Conservation (phyloP, 305 asterid species). For the Stenogyne calaminthoides region DNA sequence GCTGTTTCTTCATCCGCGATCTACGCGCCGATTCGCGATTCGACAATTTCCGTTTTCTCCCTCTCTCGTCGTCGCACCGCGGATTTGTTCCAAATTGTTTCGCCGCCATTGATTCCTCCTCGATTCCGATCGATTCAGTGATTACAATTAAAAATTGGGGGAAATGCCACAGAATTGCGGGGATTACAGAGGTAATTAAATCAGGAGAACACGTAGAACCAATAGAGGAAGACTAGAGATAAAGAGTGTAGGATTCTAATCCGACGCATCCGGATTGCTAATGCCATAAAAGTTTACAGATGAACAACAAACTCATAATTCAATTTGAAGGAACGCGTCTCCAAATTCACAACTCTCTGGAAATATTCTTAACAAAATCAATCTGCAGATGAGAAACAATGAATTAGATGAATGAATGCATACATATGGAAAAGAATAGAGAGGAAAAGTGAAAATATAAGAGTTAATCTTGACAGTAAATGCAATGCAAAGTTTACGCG, state of each 20-base stretch:
- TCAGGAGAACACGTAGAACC: constrained; percentile 61
- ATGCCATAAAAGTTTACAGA: constrained; percentile 27
- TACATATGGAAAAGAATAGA: too few species aligned
- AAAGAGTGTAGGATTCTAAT: constrained; percentile 64
- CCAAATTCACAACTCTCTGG: background rate
- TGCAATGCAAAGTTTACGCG: too few species aligned
- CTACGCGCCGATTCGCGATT: constrained; percentile 79
- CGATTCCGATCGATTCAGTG: background rate
- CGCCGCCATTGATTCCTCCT: constrained; percentile 38
- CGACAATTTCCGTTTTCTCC: constrained; percentile 74
- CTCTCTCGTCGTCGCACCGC: constrained; percentile 48
- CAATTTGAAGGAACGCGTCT: background rate
- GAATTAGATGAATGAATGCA: too few species aligned
- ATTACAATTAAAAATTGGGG: background rate
- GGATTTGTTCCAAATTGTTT: constrained; percentile 24
- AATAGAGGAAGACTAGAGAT: constrained; percentile 81
- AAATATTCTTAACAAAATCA: background rate
- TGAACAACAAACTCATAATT: constrained; percentile 17
- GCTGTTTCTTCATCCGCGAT: constrained; percentile 80
- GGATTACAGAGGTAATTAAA: constrained; percentile 3
- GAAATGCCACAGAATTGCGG: background rate
- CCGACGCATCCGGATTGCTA: constrained; percentile 33
- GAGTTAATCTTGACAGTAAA: too few species aligned
- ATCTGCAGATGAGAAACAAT: constrained; percentile 22
- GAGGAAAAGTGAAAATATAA: too few species aligned